Evolutionary conservation across 2,329 filamentous ascomycete genomes (phyloP), one percentile per base, ranked within the genome.

Genomic region (Cladosporium halotolerans): DNA sequence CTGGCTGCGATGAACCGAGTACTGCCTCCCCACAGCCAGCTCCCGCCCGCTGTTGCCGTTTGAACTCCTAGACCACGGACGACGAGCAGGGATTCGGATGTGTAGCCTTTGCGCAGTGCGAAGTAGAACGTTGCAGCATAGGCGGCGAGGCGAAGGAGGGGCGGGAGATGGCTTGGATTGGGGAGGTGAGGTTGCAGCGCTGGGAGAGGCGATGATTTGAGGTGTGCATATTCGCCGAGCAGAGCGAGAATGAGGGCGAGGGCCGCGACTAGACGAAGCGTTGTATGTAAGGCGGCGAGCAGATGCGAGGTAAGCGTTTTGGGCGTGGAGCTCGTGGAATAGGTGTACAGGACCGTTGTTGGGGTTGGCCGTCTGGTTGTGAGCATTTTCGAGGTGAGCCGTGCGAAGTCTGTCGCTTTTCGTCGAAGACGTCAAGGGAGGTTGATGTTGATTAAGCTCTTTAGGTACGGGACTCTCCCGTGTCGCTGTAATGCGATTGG

Each of bases 41-140:
- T 86, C 1, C 78, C 71, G 8, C 84, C 83, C 28, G 82, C 84
- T 1, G 84, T 86, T 7, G 82, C 85, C 2, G 89, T 96, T 74
- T 99, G 93, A 49, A 99, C 85, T 7, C 93, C 93, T 11, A 99
- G 78, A 0, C 91, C 89, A 18, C 89, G 83, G 60, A 99, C 83
- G 4, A 96, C 88, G 2, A 96, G 82, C 6, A 99, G 78, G 6
- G 88, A 90, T 76, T 99, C 93, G 67, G 89, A 83, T 77, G 69
- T 62, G 41, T 65, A 73, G 10, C 59, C 62, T 45, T 60, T 62
- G 8, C 63, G 62, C n/a, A 62, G 56, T 9, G 61, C 58, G 38
- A 63, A 49, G 42, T 55, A 63, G 14, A 59, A 47, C 1, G 62
- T 49, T 6, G 36, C 45, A 10, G 45, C 49, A 31, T 73, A 73